A percentile compares a stretch with the other conserved stretches of the same genome.
phyloP scores from a whole-genome alignment of 805 yeast species.

The Candida stauntonica region DNA sequence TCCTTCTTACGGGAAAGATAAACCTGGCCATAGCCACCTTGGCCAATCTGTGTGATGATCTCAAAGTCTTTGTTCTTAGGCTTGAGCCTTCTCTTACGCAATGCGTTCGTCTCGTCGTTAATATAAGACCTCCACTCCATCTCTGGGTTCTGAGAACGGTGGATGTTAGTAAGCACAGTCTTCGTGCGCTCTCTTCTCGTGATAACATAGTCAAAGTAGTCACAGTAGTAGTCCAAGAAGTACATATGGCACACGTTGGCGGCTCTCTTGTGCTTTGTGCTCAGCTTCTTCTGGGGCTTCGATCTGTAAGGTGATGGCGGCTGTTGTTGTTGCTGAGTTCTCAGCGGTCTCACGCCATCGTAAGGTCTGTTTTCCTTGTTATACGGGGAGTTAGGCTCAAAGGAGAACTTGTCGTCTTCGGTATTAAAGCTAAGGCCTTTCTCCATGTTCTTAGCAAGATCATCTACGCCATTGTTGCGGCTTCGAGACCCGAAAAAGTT shows the following conservation, averaged over 20 bases:
- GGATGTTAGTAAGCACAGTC: slow-evolving; percentile 58
- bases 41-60: slow-evolving; percentile 97
- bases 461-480: slow-evolving; percentile 22
- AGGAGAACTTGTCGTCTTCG: slow-evolving; percentile 24
- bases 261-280: slow-evolving; percentile 68
- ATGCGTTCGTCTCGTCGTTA: slow-evolving; percentile 76
- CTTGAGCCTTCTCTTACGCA: slow-evolving; percentile 85
- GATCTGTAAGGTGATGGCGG: background rate
- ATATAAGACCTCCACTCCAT: slow-evolving; percentile 72
- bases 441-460: slow-evolving; percentile 26
- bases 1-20: slow-evolving; percentile 91
- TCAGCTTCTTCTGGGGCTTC: slow-evolving; percentile 11
- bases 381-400: slow-evolving; percentile 33
- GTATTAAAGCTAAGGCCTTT: slow-evolving; percentile 20
- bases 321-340: background rate
- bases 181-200: slow-evolving; percentile 78
- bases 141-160: slow-evolving; percentile 31
- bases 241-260: slow-evolving; percentile 92
- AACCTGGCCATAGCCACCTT: slow-evolving; percentile 99
- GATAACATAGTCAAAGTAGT: slow-evolving; percentile 88
- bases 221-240: slow-evolving; percentile 93
- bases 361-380: slow-evolving; percentile 40
- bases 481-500: slow-evolving; percentile 24
- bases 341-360: background rate
- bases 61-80: slow-evolving; percentile 95